phyloP scores from a whole-genome alignment of 179 eudicot species.

The Vitellaria paradoxa region DNA sequence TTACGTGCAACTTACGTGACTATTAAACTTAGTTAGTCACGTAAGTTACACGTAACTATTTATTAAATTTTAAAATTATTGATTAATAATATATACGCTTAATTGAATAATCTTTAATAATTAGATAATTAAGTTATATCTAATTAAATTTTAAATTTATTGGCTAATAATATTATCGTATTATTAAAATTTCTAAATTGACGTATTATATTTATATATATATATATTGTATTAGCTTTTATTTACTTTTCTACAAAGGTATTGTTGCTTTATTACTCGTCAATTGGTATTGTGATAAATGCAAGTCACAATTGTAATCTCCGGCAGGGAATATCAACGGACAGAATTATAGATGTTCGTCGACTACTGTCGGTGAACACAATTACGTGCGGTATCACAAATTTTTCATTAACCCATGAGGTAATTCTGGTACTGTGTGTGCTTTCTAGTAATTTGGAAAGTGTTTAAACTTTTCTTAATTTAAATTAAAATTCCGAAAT shows the following conservation, averaged over 20 bases:
- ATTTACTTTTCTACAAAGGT: no score
- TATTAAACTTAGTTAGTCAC: no score
- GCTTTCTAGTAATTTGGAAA: background rate
- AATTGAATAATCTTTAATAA: no score
- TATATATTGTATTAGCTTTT: no score
- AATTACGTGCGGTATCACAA: constrained; percentile 69
- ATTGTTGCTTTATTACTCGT: no score
- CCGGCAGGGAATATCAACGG: constrained; percentile 90
- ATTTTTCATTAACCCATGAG: constrained; percentile 87
- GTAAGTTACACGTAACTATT: no score
- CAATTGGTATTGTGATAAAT: background rate
- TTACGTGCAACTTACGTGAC: no score
- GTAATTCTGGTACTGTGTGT: constrained; percentile 26
- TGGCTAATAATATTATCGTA: no score
- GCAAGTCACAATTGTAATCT: constrained; percentile 10
- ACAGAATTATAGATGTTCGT: constrained; percentile 80
- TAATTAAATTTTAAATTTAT: no score
- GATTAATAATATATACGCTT: background rate
- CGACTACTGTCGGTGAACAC: constrained; percentile 69
- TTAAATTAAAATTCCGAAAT: background rate
- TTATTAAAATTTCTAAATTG: no score
- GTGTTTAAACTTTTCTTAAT: background rate
- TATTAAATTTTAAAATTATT: constrained; percentile 4
- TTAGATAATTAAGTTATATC: no score
- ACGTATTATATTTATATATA: no score